Evolutionary conservation across 306 rosid species (phyloP).

Genomic region (Prunus armeniaca): DNA sequence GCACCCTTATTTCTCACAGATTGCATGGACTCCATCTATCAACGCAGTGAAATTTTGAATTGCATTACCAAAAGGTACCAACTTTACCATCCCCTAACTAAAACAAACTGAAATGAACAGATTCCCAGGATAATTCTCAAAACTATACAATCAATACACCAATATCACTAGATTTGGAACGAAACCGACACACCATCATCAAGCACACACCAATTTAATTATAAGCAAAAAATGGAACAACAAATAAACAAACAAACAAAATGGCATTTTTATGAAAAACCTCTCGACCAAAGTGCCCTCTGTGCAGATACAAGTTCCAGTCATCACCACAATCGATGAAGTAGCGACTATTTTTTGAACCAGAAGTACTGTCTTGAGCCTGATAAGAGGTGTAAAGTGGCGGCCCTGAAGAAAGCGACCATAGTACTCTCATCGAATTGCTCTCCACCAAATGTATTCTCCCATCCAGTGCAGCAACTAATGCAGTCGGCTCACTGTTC

Average conservation of each 20-base stretch:
- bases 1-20: neutral
- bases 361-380: slow-evolving; percentile 48
- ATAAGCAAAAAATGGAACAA: slow-evolving; percentile 3
- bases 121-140: neutral
- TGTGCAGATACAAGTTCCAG: slow-evolving; percentile 58
- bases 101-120: neutral
- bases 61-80: neutral
- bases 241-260: neutral
- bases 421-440: slow-evolving; percentile 45
- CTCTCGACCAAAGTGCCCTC: slow-evolving; percentile 49
- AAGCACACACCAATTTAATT: neutral
- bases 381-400: slow-evolving; percentile 58
- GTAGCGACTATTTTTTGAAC: slow-evolving; percentile 16
- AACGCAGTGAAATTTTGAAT: neutral
- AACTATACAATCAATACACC: neutral
- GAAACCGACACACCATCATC: neutral
- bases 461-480: slow-evolving; percentile 62
- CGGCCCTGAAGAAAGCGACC: slow-evolving; percentile 67
- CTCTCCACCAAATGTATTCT: slow-evolving; percentile 55
- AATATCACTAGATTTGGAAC: neutral
- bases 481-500: slow-evolving; percentile 42
- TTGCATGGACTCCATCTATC: neutral
- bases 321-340: slow-evolving; percentile 72
- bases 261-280: slow-evolving; percentile 35
- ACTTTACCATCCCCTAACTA: neutral